Evolutionary conservation across 2,329 filamentous ascomycete genomes (phyloP).

Genomic region (Pseudogymnoascus sp.): DNA sequence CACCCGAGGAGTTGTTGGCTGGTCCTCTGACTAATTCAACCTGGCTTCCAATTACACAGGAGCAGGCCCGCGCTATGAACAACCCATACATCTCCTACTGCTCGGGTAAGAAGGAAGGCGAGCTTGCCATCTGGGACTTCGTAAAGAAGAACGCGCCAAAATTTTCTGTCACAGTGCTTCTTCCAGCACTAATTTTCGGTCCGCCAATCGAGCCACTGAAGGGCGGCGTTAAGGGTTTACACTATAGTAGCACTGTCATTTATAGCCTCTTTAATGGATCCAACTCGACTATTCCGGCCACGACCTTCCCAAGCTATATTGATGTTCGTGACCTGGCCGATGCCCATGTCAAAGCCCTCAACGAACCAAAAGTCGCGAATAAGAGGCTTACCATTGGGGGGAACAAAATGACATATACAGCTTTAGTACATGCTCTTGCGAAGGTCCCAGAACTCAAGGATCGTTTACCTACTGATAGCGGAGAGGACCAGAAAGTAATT

Average conservation of each 20-base stretch:
- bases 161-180: constrained; percentile 21
- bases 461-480: constrained; percentile 22
- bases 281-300: constrained; percentile 19
- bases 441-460: constrained; percentile 20
- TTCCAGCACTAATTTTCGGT: constrained; percentile 24
- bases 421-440: constrained; percentile 20
- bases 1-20: constrained; percentile 20
- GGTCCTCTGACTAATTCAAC: constrained; percentile 18
- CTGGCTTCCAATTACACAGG: constrained; percentile 21
- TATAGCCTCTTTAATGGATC: constrained; percentile 24
- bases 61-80: constrained; percentile 20
- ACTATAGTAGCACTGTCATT: constrained; percentile 21
- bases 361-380: constrained; percentile 19
- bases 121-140: constrained; percentile 26
- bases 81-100: constrained; percentile 24
- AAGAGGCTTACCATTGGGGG: constrained; percentile 14
- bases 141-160: constrained; percentile 18
- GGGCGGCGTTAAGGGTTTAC: constrained; percentile 19
- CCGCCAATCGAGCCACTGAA: constrained; percentile 23
- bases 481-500: constrained; percentile 17
- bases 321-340: constrained; percentile 24
- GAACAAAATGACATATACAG: constrained; percentile 13
- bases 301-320: constrained; percentile 20
- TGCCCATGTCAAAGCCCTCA: constrained; percentile 23
- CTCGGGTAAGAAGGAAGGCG: constrained; percentile 23